Percentiles rank a stretch among this genome's conserved stretches.
These are phyloP conservation scores for Botrytis cinerea DNA, from an alignment of 2,329 filamentous ascomycete species.

Conservation along the genomic window DNA sequence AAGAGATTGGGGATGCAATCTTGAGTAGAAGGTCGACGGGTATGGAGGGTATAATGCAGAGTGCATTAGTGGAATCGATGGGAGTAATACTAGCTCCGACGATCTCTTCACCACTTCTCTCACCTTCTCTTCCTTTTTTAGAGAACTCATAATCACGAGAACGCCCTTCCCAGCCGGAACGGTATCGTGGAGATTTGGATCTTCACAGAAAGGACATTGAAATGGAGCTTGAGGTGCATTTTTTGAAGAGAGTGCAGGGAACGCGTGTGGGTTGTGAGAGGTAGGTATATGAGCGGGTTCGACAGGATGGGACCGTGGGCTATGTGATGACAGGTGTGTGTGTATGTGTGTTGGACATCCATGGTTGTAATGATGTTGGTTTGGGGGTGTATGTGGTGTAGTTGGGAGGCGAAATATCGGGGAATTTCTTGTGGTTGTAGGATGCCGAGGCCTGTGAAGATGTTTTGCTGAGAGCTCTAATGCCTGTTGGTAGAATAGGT, in stretches of 20 bases:
- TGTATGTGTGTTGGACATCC: slow-evolving; percentile 29
- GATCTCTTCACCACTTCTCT: neutral
- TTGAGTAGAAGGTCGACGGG: neutral
- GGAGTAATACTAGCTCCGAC: no score
- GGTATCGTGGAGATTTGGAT: neutral
- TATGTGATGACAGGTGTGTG: slow-evolving; percentile 29
- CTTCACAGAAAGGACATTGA: slow-evolving; percentile 31
- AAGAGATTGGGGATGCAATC: neutral
- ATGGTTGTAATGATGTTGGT: slow-evolving; percentile 14
- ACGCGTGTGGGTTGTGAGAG: neutral
- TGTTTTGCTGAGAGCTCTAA: neutral
- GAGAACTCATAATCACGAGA: slow-evolving; percentile 21
- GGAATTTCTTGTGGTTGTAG: neutral
- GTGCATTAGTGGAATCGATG: neutral
- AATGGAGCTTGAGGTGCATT: slow-evolving; percentile 21
- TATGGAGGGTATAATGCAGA: neutral
- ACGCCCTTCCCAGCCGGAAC: slow-evolving; percentile 25
- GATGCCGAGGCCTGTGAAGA: neutral
- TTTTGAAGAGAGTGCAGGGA: neutral
- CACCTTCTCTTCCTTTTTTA: neutral
- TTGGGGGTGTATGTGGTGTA: neutral
- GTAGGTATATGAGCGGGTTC: neutral
- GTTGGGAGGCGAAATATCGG: neutral
- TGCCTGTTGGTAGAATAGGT: neutral
- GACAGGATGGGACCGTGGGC: slow-evolving; percentile 26